Evolutionary conservation across 2,329 filamentous ascomycete species (phyloP).

Genomic region (Verticillium nubilum): DNA sequence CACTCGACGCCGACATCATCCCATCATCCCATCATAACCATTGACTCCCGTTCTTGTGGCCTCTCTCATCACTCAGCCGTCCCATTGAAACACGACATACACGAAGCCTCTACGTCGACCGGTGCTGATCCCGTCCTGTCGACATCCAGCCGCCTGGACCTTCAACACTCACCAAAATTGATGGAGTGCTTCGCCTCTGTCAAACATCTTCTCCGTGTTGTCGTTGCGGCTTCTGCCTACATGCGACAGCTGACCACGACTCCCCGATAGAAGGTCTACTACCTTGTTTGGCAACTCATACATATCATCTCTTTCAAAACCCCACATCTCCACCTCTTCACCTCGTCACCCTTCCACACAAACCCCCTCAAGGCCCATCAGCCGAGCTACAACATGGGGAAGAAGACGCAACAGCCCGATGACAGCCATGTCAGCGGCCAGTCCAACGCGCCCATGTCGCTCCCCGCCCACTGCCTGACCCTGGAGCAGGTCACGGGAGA

Average conservation of each 20-base stretch:
- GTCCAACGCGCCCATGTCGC: constrained; percentile 35
- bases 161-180: background rate
- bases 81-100: background rate
- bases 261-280: constrained; percentile 1
- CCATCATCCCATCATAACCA: background rate
- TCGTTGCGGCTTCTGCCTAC: constrained; percentile 7
- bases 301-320: too few relatives aligned
- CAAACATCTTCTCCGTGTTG: constrained; percentile 6
- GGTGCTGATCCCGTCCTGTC: background rate
- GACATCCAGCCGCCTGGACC: background rate
- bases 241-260: constrained; percentile 9
- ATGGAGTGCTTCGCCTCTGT: constrained; percentile 6
- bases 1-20: too few relatives aligned
- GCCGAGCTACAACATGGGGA: background rate
- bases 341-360: too few relatives aligned
- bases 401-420: background rate
- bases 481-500: constrained; percentile 44
- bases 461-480: constrained; percentile 52
- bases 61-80: background rate
- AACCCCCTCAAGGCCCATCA: background rate
- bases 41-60: background rate
- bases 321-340: too few relatives aligned
- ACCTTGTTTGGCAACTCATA: background rate
- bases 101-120: background rate
- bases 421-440: constrained; percentile 24